Percentiles rank a stretch among this genome's conserved stretches.
Evolutionary conservation across 2,329 filamentous ascomycete species (phyloP).

Genomic region (Knufia petricola): DNA sequence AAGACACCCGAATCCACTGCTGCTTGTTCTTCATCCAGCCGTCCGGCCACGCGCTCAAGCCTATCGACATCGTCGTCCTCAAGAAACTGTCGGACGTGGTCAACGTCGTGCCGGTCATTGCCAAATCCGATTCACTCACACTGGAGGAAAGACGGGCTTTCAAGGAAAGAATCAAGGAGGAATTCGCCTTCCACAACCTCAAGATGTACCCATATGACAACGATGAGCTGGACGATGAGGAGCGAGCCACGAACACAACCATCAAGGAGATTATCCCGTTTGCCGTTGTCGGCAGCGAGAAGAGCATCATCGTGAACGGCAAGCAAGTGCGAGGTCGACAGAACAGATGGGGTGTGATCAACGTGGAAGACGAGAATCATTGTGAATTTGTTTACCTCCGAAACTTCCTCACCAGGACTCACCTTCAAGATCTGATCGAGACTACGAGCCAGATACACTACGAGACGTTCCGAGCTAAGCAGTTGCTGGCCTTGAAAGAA

Average conservation of each 20-base stretch:
- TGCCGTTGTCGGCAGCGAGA: constrained; percentile 94
- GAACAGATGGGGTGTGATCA: constrained; percentile 99
- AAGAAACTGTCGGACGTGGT: constrained; percentile 99
- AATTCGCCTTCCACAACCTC: constrained; percentile 98
- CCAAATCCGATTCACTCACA: constrained; percentile 93
- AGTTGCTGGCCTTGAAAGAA: constrained; percentile 94
- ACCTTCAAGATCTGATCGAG: constrained; percentile 97
- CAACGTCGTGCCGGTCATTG: constrained; percentile 97
- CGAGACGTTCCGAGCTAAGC: constrained; percentile 99
- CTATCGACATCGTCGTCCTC: constrained; percentile 97
- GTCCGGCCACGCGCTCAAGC: constrained; percentile 94
- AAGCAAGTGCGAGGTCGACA: constrained; percentile 96
- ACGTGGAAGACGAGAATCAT: constrained; percentile 98
- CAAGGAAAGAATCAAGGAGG: constrained; percentile 99
- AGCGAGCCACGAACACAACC: constrained; percentile 81
- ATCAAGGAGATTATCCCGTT: constrained; percentile 98
- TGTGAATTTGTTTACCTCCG: constrained; percentile 98
- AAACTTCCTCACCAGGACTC: constrained; percentile 96
- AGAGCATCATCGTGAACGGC: constrained; percentile 93
- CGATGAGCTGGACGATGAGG: constrained; percentile 95
- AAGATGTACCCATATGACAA: constrained; percentile 99
- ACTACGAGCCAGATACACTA: constrained; percentile 99
- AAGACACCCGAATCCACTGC: constrained; percentile 98
- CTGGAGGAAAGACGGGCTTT: constrained; percentile 91
- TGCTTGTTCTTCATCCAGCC: constrained; percentile 99